Conservation (phyloP, 2,329 filamentous ascomycete species). For the Ophiosphaerella narmari region DNA sequence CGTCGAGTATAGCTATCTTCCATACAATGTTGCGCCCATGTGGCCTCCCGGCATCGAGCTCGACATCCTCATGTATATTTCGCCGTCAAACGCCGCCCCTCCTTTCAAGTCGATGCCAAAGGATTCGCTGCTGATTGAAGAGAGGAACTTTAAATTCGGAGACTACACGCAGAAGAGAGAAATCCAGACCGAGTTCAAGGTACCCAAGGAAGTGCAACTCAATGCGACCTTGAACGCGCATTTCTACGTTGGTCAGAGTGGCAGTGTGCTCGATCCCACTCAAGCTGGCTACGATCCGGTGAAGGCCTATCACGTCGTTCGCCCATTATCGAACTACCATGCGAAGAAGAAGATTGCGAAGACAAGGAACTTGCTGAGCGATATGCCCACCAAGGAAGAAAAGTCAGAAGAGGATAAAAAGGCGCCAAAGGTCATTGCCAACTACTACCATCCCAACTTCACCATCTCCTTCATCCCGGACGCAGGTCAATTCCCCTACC, state of each 20-base stretch:
- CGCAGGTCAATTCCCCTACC: slow-evolving; percentile 70
- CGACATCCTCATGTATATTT: slow-evolving; percentile 85
- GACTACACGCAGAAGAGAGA: slow-evolving; percentile 79
- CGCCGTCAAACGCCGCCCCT: slow-evolving; percentile 71
- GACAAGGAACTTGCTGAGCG: slow-evolving; percentile 78
- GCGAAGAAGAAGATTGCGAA: slow-evolving; percentile 89
- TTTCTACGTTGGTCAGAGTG: slow-evolving; percentile 82
- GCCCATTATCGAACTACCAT: slow-evolving; percentile 86
- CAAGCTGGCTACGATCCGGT: slow-evolving; percentile 72
- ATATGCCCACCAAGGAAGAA: slow-evolving; percentile 52
- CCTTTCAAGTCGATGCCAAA: slow-evolving; percentile 68
- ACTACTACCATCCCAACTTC: slow-evolving; percentile 94
- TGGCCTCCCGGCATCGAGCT: slow-evolving; percentile 80
- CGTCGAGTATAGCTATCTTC: slow-evolving; percentile 67
- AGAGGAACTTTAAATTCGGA: slow-evolving; percentile 78
- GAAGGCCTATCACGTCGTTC: slow-evolving; percentile 80
- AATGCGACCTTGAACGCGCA: slow-evolving; percentile 96
- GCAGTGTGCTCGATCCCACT: slow-evolving; percentile 75
- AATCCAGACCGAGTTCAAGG: slow-evolving; percentile 74
- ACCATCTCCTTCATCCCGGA: slow-evolving; percentile 86
- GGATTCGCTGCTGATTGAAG: slow-evolving; percentile 75
- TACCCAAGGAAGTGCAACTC: slow-evolving; percentile 80
- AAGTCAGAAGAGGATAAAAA: slow-evolving; percentile 57
- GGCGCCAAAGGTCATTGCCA: slow-evolving; percentile 72
- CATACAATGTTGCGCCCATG: slow-evolving; percentile 78